Percentiles rank a stretch among this genome's conserved stretches.
Conservation (phyloP, 2,329 filamentous ascomycete genomes). For the Penicillium sp. region DNA sequence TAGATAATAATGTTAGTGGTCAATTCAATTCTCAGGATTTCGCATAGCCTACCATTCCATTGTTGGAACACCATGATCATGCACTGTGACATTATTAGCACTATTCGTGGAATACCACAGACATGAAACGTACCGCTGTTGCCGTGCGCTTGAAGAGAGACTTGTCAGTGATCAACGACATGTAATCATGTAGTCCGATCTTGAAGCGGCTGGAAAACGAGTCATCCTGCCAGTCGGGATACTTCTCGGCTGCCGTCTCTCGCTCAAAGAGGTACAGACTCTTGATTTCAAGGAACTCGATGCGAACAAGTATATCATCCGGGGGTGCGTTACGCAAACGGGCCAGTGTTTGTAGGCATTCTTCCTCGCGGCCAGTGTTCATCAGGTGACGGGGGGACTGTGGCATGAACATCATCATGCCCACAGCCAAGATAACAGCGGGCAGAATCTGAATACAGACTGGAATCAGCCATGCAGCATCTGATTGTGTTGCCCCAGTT, state of each 20-base stretch:
- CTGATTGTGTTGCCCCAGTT: constrained; percentile 55
- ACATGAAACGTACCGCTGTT: constrained; percentile 39
- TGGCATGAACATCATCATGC: constrained; percentile 73
- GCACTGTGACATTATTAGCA: constrained; percentile 61
- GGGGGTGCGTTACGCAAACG: constrained; percentile 60
- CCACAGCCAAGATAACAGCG: constrained; percentile 61
- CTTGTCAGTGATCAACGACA: constrained; percentile 32
- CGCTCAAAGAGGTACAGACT: constrained; percentile 73
- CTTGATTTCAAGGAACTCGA: constrained; percentile 77
- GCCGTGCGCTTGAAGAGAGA: constrained; percentile 38
- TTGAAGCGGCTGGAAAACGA: constrained; percentile 64
- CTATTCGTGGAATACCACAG: constrained; percentile 42
- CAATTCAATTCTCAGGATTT: background rate
- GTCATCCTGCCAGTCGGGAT: constrained; percentile 61
- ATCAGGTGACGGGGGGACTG: constrained; percentile 72
- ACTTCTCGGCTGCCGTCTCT: constrained; percentile 62
- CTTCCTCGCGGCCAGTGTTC: constrained; percentile 64
- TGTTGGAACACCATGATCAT: constrained; percentile 44
- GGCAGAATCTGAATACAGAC: constrained; percentile 69
- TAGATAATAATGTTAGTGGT: background rate
- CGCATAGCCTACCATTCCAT: constrained; percentile 44
- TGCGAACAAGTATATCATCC: constrained; percentile 67
- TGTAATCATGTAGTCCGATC: constrained; percentile 53
- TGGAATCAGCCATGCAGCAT: constrained; percentile 71
- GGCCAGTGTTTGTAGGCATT: constrained; percentile 63